Evolutionary conservation across 1,139 yeast genomes (phyloP), one percentile per base, ranked within the genome.

Genomic region (Yarrowia galli): DNA sequence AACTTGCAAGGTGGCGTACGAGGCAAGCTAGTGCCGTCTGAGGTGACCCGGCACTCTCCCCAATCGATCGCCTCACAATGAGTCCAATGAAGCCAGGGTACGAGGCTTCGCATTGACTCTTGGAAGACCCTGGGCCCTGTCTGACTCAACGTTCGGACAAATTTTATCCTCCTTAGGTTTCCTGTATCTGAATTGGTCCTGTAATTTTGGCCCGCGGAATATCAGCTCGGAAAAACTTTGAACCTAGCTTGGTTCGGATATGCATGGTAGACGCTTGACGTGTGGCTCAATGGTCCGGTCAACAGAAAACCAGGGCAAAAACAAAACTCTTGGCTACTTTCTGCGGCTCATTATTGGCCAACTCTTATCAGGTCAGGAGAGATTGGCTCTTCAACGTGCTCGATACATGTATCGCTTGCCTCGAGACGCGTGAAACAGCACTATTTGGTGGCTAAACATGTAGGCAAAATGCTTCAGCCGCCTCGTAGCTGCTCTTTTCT

Each of bases 141-240:
- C n/a, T 32, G 38, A 18, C 54, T 18, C 40, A 25, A 25, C 38
- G 38, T n/a, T 49, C 36, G 38, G 35, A 28, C 10, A 48, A 49
- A 49, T 32, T 49, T 49, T 49, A 49, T 28, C 40, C 16, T 40
- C 38, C 40, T 49, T 49, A 49, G 32, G 54, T 49, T 49, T 49
- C 16, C 25, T 28, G 20, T 16, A 7, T 25, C 22, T 20, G 23
- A 10, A 15, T 20, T 46, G 35, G 25, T 13, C 23, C n/a, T 48
- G 1, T 10, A 49, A 16, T 49, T 49, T 51, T 15, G n/a, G 22
- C 20, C 45, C 45, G 60, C 60, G 60, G 60, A 54, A 38, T 38
- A 54, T 38, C 60, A 23, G 60, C 38, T 40, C 61, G 61, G 61
- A 54, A 40, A 40, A 54, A 54, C 61, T 40, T 54, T 54, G 46